These are phyloP conservation scores for Solanum gracilifrons DNA, from an alignment of 257 asterid species.

Conservation along the genomic window DNA sequence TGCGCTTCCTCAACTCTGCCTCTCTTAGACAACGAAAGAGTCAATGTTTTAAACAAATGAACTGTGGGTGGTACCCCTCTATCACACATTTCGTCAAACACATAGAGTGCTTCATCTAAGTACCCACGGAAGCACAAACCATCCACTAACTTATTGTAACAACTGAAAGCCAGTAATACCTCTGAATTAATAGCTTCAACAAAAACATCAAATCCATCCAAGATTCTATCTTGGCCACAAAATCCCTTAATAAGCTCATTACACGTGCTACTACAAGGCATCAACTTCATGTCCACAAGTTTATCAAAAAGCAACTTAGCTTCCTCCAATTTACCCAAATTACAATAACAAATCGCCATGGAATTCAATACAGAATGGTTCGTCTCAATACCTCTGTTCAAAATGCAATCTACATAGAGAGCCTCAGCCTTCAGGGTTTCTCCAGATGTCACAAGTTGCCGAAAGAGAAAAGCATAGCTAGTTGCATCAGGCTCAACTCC, in stretches of 20 bases:
- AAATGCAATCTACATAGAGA: conserved; percentile 16
- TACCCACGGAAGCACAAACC: conserved; percentile 33
- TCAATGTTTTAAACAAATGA: conserved; percentile 35
- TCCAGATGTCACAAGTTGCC: conserved; percentile 30
- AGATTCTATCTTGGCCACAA: conserved; percentile 13
- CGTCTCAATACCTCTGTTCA: conserved; percentile 19
- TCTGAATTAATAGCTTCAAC: conserved; percentile 13
- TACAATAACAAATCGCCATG: conserved; percentile 42
- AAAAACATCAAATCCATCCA: conserved; percentile 40
- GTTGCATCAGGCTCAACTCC: conserved; percentile 33
- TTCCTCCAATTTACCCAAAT: conserved; percentile 41
- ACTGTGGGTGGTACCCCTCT: conserved; percentile 30
- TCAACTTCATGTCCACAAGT: conserved; percentile 12
- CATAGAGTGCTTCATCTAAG: conserved; percentile 36
- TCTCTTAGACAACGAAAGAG: conserved; percentile 33
- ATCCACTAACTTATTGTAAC: conserved; percentile 39
- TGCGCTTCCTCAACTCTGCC: conserved; percentile 50
- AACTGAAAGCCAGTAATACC: conserved; percentile 13
- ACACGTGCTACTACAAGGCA: conserved; percentile 27
- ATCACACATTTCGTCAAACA: conserved; percentile 27
- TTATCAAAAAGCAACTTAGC: conserved; percentile 27
- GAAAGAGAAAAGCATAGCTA: conserved; percentile 25
- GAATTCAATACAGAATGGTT: conserved; percentile 30
- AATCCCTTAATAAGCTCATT: conserved; percentile 31
- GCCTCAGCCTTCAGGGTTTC: conserved; percentile 32